Percentiles rank a stretch among this genome's conserved stretches.
phyloP scores from a whole-genome alignment of 1,139 yeast species.

The Scheffersomyces stambukii region DNA sequence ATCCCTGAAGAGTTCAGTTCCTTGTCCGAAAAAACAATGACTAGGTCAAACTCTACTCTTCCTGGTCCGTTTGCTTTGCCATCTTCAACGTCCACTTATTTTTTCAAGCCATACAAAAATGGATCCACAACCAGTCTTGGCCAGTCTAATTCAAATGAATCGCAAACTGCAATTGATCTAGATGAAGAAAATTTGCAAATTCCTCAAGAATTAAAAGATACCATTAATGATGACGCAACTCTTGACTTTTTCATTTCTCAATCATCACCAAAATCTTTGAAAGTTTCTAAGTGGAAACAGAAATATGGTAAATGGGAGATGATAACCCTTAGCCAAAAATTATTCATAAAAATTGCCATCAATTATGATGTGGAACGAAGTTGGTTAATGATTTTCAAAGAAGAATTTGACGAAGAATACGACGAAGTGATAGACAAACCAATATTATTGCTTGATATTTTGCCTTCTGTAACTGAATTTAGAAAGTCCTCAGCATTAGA shows the following conservation, averaged over 20 bases:
- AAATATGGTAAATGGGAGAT: slow-evolving; percentile 46
- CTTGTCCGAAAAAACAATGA: slow-evolving; percentile 3
- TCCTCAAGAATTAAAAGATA: slow-evolving; percentile 34
- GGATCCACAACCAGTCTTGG: slow-evolving; percentile 9
- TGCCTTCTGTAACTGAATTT: slow-evolving; percentile 18
- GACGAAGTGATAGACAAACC: slow-evolving; percentile 35
- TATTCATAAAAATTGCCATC: slow-evolving; percentile 36
- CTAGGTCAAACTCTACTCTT: slow-evolving; percentile 14
- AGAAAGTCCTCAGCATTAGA: slow-evolving; percentile 41
- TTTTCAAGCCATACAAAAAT: slow-evolving; percentile 30
- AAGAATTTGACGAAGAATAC: slow-evolving; percentile 28
- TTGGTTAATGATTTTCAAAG: slow-evolving; percentile 43
- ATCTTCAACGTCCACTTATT: slow-evolving; percentile 39
- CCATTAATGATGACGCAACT: slow-evolving; percentile 37
- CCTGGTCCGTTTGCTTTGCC: slow-evolving; percentile 46
- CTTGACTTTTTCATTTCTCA: slow-evolving; percentile 38
- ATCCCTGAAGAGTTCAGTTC: too few species aligned
- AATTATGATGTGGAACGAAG: slow-evolving; percentile 29
- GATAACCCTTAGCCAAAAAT: slow-evolving; percentile 33
- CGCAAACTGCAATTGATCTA: slow-evolving; percentile 4
- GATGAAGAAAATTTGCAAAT: slow-evolving; percentile 22
- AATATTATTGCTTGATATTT: slow-evolving; percentile 30
- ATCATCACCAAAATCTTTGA: slow-evolving; percentile 31
- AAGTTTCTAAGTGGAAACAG: slow-evolving; percentile 42
- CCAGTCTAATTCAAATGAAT: slow-evolving; percentile 2